Evolutionary conservation across 2,329 filamentous ascomycete species (phyloP).

Genomic region (Clarireedia hainanense): DNA sequence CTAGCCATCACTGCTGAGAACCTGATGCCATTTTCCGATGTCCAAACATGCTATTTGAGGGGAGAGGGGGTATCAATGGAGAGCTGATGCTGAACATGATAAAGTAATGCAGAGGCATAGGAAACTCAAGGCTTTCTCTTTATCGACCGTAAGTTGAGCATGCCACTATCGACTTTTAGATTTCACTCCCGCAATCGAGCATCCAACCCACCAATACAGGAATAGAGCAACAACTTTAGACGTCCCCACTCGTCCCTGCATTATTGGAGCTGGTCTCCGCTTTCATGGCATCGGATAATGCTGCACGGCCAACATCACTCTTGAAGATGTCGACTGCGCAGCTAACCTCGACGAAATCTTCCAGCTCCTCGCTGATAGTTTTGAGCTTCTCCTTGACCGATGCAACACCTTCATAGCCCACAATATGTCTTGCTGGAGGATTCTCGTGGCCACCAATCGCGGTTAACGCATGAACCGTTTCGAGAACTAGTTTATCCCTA

Average conservation of each 20-base stretch:
- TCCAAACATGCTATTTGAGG: no score
- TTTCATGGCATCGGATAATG: slow-evolving; percentile 13
- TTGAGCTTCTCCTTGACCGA: slow-evolving; percentile 94
- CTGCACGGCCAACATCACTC: slow-evolving; percentile 25
- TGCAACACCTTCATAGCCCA: slow-evolving; percentile 78
- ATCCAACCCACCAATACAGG: no score
- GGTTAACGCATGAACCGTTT: slow-evolving; percentile 84
- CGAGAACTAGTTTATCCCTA: slow-evolving; percentile 67
- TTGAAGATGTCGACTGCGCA: slow-evolving; percentile 31
- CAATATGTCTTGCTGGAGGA: slow-evolving; percentile 87
- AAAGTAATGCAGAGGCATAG: no score
- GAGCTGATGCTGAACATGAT: no score
- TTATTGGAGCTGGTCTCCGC: neutral
- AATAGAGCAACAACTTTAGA: neutral
- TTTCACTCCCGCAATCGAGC: no score
- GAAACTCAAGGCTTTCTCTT: no score
- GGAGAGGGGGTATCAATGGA: no score
- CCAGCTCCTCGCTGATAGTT: slow-evolving; percentile 90
- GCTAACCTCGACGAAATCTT: slow-evolving; percentile 91
- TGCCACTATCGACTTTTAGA: no score
- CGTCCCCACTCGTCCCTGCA: neutral
- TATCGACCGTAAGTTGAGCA: no score
- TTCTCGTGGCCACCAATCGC: slow-evolving; percentile 95
- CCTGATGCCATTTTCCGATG: no score
- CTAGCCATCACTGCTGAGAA: no score